A percentile compares a stretch with the other conserved stretches of the same genome.
phyloP scores from a whole-genome alignment of 495 filamentous ascomycete species.

The Tetracladium setigerum region DNA sequence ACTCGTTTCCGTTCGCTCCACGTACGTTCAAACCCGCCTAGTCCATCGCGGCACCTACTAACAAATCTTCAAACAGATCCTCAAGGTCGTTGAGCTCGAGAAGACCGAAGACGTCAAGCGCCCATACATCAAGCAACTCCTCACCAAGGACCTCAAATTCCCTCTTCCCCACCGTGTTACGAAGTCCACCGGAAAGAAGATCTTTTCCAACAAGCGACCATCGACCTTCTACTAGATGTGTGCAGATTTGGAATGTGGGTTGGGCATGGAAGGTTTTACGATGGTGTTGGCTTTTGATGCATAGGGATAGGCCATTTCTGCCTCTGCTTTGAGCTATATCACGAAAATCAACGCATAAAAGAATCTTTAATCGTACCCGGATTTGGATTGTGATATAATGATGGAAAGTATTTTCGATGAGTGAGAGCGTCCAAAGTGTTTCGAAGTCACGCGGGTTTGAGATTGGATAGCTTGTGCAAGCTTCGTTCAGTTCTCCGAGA shows the following conservation, averaged over 20 bases:
- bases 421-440: too few relatives aligned
- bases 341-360: too few relatives aligned
- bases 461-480: too few relatives aligned
- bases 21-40: conserved; percentile 52
- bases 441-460: too few relatives aligned
- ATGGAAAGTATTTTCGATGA: too few relatives aligned
- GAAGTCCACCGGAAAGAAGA: conserved; percentile 70
- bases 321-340: too few relatives aligned
- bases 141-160: conserved; percentile 93
- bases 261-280: conserved; percentile 5
- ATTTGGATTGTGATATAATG: too few relatives aligned
- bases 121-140: conserved; percentile 97
- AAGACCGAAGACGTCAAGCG: conserved; percentile 86
- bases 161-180: conserved; percentile 92
- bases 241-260: conserved; percentile 7
- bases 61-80: conserved; percentile 57
- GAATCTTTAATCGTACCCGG: too few relatives aligned
- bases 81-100: conserved; percentile 94
- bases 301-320: too few relatives aligned
- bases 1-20: conserved; percentile 95
- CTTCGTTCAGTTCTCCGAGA: too few relatives aligned
- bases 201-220: conserved; percentile 86
- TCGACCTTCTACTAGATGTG: conserved; percentile 60
- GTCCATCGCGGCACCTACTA: conserved; percentile 12
- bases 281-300: too few relatives aligned